phyloP scores from a whole-genome alignment of 495 filamentous ascomycete genomes.

The Aspergillus mulundensis region DNA sequence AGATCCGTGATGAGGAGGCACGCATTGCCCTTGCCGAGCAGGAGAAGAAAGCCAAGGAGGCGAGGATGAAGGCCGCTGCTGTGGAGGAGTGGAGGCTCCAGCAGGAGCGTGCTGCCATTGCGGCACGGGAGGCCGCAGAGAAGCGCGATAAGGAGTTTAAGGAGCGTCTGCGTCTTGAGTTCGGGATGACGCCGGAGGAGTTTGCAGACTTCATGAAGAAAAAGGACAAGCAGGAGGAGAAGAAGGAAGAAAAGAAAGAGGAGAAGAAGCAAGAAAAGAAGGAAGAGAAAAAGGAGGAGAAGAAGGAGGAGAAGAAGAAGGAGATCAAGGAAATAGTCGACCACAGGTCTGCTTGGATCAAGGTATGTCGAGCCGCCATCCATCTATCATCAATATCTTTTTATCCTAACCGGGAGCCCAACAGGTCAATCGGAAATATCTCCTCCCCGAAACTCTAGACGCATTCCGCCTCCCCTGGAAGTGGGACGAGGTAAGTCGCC shows the following conservation, averaged over 20 bases:
- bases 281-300: conserved; percentile 39
- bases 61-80: conserved; percentile 47
- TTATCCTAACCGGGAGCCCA: not conserved
- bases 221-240: conserved; percentile 46
- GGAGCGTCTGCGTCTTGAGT: conserved; percentile 33
- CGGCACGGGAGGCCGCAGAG: conserved; percentile 29
- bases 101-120: conserved; percentile 38
- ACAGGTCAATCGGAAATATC: conserved; percentile 47
- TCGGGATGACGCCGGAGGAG: conserved; percentile 42
- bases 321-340: conserved; percentile 32
- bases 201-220: conserved; percentile 56
- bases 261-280: conserved; percentile 46
- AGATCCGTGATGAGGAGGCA: conserved; percentile 35
- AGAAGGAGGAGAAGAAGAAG: conserved; percentile 35
- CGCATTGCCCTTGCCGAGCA: conserved; percentile 32
- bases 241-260: conserved; percentile 41
- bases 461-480: conserved; percentile 48
- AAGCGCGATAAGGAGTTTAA: conserved; percentile 48
- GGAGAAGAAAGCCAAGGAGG: conserved; percentile 42
- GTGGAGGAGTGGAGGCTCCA: conserved; percentile 56
- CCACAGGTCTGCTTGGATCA: conserved; percentile 48
- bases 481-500: conserved; percentile 42
- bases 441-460: conserved; percentile 48
- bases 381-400: not conserved
- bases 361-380: conserved; percentile 27